Percentiles rank a stretch among this genome's conserved stretches.
Conservation (phyloP, 495 filamentous ascomycete genomes). For the Hypoxylon fuscum region DNA sequence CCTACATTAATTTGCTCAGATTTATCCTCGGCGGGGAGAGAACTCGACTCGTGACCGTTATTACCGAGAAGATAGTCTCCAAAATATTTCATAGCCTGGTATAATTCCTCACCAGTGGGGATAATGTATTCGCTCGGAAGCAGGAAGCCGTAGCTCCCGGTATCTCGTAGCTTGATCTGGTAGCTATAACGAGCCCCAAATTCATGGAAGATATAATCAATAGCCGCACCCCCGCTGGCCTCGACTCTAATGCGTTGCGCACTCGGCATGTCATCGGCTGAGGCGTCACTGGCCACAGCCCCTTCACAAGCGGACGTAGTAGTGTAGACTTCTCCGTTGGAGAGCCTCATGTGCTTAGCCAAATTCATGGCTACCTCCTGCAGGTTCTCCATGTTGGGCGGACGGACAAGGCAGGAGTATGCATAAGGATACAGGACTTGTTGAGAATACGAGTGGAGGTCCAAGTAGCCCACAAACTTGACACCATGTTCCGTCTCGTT, state of each 20-base stretch:
- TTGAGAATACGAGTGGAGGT: slow-evolving; percentile 96
- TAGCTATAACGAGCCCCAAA: slow-evolving; percentile 84
- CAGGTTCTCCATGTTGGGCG: slow-evolving; percentile 89
- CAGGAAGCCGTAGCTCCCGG: slow-evolving; percentile 93
- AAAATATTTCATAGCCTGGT: slow-evolving; percentile 81
- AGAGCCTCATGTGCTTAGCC: slow-evolving; percentile 85
- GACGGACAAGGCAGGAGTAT: slow-evolving; percentile 77
- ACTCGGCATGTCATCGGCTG: slow-evolving; percentile 37
- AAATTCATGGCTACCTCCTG: slow-evolving; percentile 89
- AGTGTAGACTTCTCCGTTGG: slow-evolving; percentile 77
- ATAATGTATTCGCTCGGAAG: slow-evolving; percentile 87
- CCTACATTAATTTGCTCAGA: slow-evolving; percentile 3
- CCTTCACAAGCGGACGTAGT: slow-evolving; percentile 91
- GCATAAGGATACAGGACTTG: slow-evolving; percentile 94
- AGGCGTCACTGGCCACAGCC: slow-evolving; percentile 57
- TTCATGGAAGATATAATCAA: slow-evolving; percentile 97
- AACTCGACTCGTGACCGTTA: slow-evolving; percentile 60
- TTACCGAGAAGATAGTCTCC: slow-evolving; percentile 74
- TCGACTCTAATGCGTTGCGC: slow-evolving; percentile 59
- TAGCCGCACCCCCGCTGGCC: slow-evolving; percentile 79
- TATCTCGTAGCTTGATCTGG: slow-evolving; percentile 95
- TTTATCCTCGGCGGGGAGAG: not conserved
- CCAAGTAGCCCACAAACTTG: slow-evolving; percentile 82
- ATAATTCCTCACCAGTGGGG: slow-evolving; percentile 86
- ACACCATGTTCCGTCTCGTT: slow-evolving; percentile 81